Conservation (phyloP, 345 rosid genomes). For the Eucalyptus pauciflora region DNA sequence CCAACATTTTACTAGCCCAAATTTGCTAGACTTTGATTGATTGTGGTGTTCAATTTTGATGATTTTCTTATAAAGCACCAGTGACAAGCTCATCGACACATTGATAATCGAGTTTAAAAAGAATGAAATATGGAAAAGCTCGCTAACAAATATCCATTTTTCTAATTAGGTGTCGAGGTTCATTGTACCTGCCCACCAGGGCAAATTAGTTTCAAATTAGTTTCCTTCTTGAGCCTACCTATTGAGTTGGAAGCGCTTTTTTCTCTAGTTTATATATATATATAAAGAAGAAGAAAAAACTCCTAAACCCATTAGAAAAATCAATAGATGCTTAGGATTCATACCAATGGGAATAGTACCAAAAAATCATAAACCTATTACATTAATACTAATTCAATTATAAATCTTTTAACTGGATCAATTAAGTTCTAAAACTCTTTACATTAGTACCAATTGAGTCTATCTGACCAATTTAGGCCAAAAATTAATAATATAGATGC, state of each 20-base stretch:
- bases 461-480: fast-evolving
- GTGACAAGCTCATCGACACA: neutral
- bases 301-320: neutral
- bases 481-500: too few relatives aligned
- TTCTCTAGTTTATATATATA: too few relatives aligned
- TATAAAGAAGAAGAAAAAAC: too few relatives aligned
- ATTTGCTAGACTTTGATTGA: neutral
- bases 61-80: neutral
- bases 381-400: neutral
- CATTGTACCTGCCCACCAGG: neutral
- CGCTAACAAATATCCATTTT: neutral
- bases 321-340: neutral
- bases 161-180: neutral
- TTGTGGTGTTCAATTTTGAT: neutral
- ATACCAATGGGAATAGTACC: neutral
- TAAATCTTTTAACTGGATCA: too few relatives aligned
- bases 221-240: neutral
- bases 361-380: neutral
- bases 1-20: neutral
- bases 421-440: too few relatives aligned
- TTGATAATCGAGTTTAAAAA: neutral
- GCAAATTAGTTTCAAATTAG: neutral
- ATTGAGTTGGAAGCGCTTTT: neutral
- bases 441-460: too few relatives aligned
- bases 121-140: neutral